Conservation (phyloP, 257 asterid genomes). For the Solanum rostratum region DNA sequence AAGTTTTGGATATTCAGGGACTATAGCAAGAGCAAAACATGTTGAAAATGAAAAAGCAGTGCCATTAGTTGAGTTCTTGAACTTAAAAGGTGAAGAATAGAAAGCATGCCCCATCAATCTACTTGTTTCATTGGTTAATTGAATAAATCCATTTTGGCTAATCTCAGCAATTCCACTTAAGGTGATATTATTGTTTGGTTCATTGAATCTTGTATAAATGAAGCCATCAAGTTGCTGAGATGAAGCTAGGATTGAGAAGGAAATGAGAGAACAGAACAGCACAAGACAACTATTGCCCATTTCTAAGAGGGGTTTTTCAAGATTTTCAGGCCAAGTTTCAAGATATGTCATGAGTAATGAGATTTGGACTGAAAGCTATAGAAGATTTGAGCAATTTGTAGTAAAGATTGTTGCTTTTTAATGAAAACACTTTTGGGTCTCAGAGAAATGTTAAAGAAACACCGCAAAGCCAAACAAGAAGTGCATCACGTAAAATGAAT, state of each 20-base stretch:
- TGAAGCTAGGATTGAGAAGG: neutral
- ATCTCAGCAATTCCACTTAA: conserved; percentile 30
- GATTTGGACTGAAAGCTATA: neutral
- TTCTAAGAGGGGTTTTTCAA: neutral
- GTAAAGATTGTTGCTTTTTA: neutral
- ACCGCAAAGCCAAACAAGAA: neutral
- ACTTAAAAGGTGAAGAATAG: conserved; percentile 29
- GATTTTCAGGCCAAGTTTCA: neutral
- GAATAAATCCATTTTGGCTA: conserved; percentile 25
- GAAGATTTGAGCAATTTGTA: neutral
- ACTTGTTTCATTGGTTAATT: conserved; percentile 35
- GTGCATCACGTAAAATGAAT: neutral
- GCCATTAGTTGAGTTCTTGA: conserved; percentile 37
- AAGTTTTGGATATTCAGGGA: conserved; percentile 52
- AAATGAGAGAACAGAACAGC: neutral
- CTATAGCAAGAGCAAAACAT: conserved; percentile 38
- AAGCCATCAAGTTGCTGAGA: conserved; percentile 1
- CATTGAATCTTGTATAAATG: conserved; percentile 1
- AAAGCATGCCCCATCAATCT: conserved; percentile 46
- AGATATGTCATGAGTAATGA: neutral
- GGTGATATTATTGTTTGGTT: neutral
- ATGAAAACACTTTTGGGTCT: neutral
- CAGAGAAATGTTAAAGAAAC: neutral
- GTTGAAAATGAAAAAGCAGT: conserved; percentile 50
- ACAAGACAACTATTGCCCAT: neutral